A percentile compares a stretch with the other conserved stretches of the same genome.
Evolutionary conservation across 371 early-diverging fungal genomes (phyloP).

Genomic region (Batrachochytrium dendrobatidis): DNA sequence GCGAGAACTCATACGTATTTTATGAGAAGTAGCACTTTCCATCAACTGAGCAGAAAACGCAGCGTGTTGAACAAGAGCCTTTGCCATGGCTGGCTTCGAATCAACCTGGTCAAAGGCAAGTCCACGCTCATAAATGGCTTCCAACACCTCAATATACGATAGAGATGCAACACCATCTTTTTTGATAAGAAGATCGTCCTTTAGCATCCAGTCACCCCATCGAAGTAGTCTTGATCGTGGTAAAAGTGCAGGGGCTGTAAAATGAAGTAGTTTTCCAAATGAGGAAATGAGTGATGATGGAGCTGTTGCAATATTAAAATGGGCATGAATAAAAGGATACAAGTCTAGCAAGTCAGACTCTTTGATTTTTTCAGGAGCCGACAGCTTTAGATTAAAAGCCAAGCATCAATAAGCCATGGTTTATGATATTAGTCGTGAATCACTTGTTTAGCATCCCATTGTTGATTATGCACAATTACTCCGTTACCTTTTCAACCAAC

Average conservation of each 20-base stretch:
- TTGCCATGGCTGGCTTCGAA: too few relatives aligned
- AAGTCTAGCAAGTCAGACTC: not conserved
- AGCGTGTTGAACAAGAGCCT: too few relatives aligned
- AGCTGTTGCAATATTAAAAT: not conserved
- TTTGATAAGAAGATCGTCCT: not conserved
- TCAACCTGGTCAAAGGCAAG: too few relatives aligned
- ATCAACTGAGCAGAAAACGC: too few relatives aligned
- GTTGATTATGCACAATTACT: too few relatives aligned
- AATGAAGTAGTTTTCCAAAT: not conserved
- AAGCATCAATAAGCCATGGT: too few relatives aligned
- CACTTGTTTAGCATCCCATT: too few relatives aligned
- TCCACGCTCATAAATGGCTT: not conserved
- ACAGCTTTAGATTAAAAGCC: not conserved
- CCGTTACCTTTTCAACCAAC: not conserved
- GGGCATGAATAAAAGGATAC: not conserved
- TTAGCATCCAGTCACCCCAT: not conserved
- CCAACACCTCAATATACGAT: not conserved
- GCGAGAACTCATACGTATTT: too few relatives aligned
- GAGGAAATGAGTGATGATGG: not conserved
- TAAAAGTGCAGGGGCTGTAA: not conserved
- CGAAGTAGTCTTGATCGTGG: not conserved
- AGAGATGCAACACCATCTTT: not conserved
- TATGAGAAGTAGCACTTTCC: too few relatives aligned
- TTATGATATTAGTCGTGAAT: too few relatives aligned
- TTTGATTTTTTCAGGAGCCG: not conserved